Conservation (phyloP, 139 green algal genomes). For the Volvox reticuliferus region DNA sequence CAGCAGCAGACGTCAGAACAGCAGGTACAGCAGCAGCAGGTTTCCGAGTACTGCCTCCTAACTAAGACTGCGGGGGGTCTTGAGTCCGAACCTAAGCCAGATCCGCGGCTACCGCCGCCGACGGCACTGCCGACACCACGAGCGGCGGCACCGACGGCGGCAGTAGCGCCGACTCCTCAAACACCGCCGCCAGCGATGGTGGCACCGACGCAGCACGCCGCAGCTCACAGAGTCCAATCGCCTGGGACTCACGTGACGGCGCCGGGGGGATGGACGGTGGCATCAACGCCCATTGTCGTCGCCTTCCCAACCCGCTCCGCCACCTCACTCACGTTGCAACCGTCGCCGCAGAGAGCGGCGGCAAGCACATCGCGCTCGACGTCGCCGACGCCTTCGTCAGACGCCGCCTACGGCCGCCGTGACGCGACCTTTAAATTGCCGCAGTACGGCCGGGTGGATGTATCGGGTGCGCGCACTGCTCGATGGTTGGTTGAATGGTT, state of each 20-base stretch:
- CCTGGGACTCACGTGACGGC: too few relatives aligned
- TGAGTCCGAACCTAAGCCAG: background rate
- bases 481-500: too few relatives aligned
- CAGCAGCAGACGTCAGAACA: background rate
- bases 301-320: background rate
- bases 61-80: background rate
- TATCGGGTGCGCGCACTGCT: background rate
- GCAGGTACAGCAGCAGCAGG: background rate
- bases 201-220: background rate
- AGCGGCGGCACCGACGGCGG: background rate
- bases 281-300: background rate
- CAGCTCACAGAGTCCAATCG: too few relatives aligned
- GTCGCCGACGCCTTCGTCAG: background rate
- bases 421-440: background rate
- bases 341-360: background rate
- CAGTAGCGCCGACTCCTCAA: background rate
- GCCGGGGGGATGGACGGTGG: background rate
- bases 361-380: background rate
- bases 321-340: background rate
- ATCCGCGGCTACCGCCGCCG: slow-evolving; percentile 1
- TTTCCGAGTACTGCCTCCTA: background rate
- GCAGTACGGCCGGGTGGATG: background rate
- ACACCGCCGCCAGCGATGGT: background rate
- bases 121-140: background rate
- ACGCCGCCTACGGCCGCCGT: background rate